Evolutionary conservation across 192 early-diverging fungal species (phyloP).

Genomic region (Haplosporangium gracile): DNA sequence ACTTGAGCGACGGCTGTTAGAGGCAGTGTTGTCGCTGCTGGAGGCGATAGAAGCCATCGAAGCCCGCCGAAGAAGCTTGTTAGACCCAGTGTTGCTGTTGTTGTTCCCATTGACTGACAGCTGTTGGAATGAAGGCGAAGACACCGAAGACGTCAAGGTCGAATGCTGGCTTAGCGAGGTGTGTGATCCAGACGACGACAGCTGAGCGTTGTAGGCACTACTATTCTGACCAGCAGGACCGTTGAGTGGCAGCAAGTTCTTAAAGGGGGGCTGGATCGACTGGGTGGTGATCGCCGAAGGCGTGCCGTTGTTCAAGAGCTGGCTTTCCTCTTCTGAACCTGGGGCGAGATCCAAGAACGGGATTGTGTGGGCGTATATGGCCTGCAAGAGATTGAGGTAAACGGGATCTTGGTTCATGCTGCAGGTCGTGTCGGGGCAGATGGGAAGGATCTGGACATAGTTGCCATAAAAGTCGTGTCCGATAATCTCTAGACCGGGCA

Average conservation of each 20-base stretch:
- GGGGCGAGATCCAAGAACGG: constrained; percentile 48
- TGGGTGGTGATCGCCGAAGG: constrained; percentile 45
- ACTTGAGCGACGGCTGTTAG: constrained; percentile 33
- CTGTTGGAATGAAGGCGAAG: constrained; percentile 33
- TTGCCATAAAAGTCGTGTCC: constrained; percentile 51
- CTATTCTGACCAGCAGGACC: background rate
- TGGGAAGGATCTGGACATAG: constrained; percentile 53
- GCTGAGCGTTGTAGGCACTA: too few species aligned
- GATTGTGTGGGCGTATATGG: constrained; percentile 50
- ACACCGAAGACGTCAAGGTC: constrained; percentile 24
- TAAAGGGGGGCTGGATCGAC: constrained; percentile 52
- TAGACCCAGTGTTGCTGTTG: background rate
- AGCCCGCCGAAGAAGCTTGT: constrained; percentile 20
- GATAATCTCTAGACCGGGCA: constrained; percentile 52
- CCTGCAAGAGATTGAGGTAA: constrained; percentile 48
- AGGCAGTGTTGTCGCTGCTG: background rate
- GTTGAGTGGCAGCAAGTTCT: constrained; percentile 38
- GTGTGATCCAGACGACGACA: background rate
- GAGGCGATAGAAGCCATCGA: constrained; percentile 29
- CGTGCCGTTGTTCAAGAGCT: constrained; percentile 32
- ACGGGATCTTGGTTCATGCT: constrained; percentile 54
- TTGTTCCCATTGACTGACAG: background rate
- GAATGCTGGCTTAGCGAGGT: background rate
- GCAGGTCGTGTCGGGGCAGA: constrained; percentile 52
- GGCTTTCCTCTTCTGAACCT: constrained; percentile 48